A percentile compares a stretch with the other conserved stretches of the same genome.
These are phyloP conservation scores for Hericium erinaceus DNA, from an alignment of 768 basidiomycete species.

Conservation along the genomic window DNA sequence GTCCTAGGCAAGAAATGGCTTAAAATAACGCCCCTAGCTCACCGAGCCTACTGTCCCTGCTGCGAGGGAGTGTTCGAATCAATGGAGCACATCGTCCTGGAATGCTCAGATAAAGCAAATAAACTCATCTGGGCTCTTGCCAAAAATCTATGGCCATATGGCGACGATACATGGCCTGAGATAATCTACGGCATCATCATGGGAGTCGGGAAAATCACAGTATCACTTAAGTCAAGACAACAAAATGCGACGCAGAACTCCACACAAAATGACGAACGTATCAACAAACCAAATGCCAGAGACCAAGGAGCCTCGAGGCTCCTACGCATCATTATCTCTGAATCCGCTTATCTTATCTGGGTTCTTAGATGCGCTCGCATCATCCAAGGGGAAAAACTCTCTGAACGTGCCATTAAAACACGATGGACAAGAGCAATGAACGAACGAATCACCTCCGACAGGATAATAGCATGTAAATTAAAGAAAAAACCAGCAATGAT, in stretches of 20 bases:
- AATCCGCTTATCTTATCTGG: constrained; percentile 2
- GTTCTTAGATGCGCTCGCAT: not conserved
- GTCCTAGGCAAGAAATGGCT: not conserved
- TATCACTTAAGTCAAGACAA: not conserved
- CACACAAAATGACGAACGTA: not conserved
- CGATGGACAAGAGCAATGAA: not conserved
- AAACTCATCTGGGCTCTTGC: not conserved
- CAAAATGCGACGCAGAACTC: not conserved
- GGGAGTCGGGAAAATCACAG: not conserved
- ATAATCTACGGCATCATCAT: not conserved
- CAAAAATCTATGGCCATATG: not conserved
- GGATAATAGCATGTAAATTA: not conserved
- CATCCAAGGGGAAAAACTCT: not conserved
- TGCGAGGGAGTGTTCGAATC: not conserved
- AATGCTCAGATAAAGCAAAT: not conserved
- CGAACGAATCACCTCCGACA: not conserved
- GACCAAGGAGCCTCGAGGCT: not conserved
- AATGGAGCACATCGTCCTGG: not conserved
- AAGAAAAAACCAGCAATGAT: not conserved
- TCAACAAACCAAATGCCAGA: not conserved
- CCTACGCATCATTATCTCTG: not conserved
- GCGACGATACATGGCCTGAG: not conserved
- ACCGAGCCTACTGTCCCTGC: not conserved
- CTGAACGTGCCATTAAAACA: not conserved
- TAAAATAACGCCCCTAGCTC: not conserved